A percentile compares a stretch with the other conserved stretches of the same genome.
phyloP scores from a whole-genome alignment of 257 asterid genomes.

The Solanum piurae region DNA sequence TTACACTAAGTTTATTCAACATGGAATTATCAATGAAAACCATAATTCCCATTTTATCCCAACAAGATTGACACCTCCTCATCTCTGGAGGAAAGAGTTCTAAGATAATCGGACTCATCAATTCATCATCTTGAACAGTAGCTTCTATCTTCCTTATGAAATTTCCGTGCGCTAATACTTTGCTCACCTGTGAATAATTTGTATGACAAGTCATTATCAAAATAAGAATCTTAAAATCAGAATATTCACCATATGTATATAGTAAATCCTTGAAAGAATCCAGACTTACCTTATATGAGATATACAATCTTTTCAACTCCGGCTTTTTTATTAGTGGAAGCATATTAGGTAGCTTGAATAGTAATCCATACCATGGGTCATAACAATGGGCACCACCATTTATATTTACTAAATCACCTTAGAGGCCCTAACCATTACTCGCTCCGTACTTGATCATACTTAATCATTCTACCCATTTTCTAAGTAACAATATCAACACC shows the following conservation, averaged over 20 bases:
- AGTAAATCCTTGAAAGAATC: not conserved
- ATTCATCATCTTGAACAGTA: conserved; percentile 33
- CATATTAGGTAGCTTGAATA: conserved; percentile 29
- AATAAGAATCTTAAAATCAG: not conserved
- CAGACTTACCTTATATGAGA: conserved; percentile 36
- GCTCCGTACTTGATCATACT: too few relatives aligned
- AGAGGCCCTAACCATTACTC: too few relatives aligned
- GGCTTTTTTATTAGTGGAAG: conserved; percentile 35
- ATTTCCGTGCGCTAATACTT: conserved; percentile 22
- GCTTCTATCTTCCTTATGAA: conserved; percentile 35
- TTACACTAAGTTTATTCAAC: not conserved
- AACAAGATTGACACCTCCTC: conserved; percentile 11
- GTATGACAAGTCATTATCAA: not conserved
- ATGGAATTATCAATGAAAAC: not conserved
- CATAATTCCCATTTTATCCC: conserved; percentile 3
- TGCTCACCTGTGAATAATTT: conserved; percentile 34
- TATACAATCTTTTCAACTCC: conserved; percentile 27
- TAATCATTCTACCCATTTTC: too few relatives aligned
- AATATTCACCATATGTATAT: not conserved
- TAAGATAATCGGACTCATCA: conserved; percentile 36
- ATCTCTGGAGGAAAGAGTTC: conserved; percentile 44
- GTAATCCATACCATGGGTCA: not conserved
- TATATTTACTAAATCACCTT: too few relatives aligned
- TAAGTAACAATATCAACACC: too few relatives aligned
- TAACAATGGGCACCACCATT: conserved; percentile 5